A percentile compares a stretch with the other conserved stretches of the same genome.
Conservation (phyloP, 331 rosid genomes). For the Pyracantha coccinea region DNA sequence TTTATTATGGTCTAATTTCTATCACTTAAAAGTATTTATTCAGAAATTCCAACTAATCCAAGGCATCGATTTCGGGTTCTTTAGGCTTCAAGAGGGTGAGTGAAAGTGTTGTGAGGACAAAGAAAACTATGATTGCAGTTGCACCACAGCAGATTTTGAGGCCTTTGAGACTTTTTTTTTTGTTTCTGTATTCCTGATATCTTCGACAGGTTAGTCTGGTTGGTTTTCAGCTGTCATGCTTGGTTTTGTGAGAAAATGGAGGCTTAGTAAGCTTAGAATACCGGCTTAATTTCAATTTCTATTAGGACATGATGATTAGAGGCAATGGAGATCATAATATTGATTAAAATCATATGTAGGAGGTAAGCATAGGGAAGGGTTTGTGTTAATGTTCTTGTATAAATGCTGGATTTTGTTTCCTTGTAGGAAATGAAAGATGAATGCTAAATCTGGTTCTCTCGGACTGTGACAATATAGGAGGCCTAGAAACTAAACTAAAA, state of each 20-base stretch:
- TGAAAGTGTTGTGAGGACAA: slow-evolving; percentile 14
- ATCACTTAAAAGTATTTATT: neutral
- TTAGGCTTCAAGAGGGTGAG: slow-evolving; percentile 41
- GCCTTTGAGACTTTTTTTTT: neutral
- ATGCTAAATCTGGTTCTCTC: neutral
- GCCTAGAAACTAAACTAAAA: neutral
- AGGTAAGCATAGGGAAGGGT: neutral
- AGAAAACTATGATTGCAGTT: neutral
- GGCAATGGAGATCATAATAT: neutral
- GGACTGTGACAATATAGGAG: neutral
- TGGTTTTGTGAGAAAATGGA: neutral
- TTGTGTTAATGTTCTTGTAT: neutral
- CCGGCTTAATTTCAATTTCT: neutral
- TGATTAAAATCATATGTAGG: slow-evolving; percentile 7
- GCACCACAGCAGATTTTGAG: slow-evolving; percentile 25
- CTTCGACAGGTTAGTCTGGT: too few relatives aligned
- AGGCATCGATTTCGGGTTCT: slow-evolving; percentile 23
- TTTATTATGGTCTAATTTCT: too few relatives aligned
- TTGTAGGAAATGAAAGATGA: neutral
- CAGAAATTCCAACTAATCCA: neutral
- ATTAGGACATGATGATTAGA: neutral
- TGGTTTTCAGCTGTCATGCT: slow-evolving; percentile 6
- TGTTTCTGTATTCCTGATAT: too few relatives aligned
- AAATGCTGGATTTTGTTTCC: neutral
- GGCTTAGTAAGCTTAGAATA: neutral